These are phyloP conservation scores for Phytopythium kandeliae DNA, from an alignment of 352 stramenopile species.

Conservation along the genomic window DNA sequence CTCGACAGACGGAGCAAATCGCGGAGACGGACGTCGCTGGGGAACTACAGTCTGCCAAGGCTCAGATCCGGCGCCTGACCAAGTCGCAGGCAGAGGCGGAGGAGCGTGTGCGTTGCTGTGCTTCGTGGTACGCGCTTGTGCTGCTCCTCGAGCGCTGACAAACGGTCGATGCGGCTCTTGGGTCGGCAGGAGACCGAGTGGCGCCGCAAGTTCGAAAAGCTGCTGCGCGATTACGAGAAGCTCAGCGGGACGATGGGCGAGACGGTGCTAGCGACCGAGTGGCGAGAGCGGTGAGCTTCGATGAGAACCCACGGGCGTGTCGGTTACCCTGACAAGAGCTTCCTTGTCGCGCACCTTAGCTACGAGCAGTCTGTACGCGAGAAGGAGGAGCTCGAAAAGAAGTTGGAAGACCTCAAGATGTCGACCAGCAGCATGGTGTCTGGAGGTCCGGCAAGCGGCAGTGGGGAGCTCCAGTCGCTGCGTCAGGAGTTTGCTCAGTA, in stretches of 20 bases:
- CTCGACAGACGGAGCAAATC: conserved; percentile 75
- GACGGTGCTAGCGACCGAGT: conserved; percentile 78
- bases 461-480: conserved; percentile 58
- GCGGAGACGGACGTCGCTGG: conserved; percentile 62
- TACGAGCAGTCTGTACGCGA: conserved; percentile 73
- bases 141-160: neutral
- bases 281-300: conserved; percentile 52
- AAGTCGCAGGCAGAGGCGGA: conserved; percentile 73
- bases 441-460: conserved; percentile 15
- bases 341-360: no score
- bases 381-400: conserved; percentile 73
- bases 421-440: conserved; percentile 28
- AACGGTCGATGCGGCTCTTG: neutral
- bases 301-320: no score
- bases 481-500: conserved; percentile 80
- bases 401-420: conserved; percentile 58
- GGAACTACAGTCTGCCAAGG: conserved; percentile 66
- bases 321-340: no score
- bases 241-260: conserved; percentile 83
- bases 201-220: conserved; percentile 81
- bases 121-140: no score
- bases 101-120: conserved; percentile 41
- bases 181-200: conserved; percentile 62
- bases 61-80: conserved; percentile 67
- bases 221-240: conserved; percentile 84